Evolutionary conservation across 495 filamentous ascomycete genomes (phyloP).

Genomic region (Neurospora sp.): DNA sequence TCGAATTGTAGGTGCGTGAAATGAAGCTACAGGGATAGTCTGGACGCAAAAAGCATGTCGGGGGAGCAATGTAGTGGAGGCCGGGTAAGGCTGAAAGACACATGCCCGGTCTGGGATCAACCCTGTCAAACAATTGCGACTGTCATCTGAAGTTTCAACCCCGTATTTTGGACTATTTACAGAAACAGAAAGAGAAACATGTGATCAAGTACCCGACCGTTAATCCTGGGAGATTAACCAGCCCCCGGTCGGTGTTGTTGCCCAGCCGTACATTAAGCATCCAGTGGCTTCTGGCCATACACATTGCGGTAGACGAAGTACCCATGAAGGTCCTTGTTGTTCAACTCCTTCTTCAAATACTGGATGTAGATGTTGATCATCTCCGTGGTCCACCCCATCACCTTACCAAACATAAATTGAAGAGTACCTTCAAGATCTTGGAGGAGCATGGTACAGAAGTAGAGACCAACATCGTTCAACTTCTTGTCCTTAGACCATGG

Average conservation of each 20-base stretch:
- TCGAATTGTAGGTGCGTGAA: no score
- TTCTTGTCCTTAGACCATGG: constrained; percentile 26
- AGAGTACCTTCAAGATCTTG: constrained; percentile 17
- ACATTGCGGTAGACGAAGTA: constrained; percentile 14
- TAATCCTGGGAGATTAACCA: neutral
- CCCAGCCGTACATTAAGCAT: neutral
- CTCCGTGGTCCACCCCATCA: constrained; percentile 17
- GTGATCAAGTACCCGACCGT: no score
- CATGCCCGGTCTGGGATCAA: no score
- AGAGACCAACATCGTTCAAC: constrained; percentile 36
- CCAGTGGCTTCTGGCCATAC: constrained; percentile 22
- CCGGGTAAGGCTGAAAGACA: no score
- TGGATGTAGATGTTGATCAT: constrained; percentile 10
- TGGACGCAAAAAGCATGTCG: no score
- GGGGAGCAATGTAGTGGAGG: no score
- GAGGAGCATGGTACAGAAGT: constrained; percentile 4
- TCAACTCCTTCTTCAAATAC: constrained; percentile 11
- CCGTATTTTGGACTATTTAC: no score
- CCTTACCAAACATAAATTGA: constrained; percentile 17
- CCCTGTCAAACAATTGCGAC: no score
- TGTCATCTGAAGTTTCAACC: no score
- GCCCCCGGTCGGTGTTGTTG: neutral
- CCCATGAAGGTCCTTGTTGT: constrained; percentile 7
- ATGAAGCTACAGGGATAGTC: no score
- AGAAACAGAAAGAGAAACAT: no score